phyloP scores from a whole-genome alignment of 169 alveolate genomes.

The Eimeria maxima region DNA sequence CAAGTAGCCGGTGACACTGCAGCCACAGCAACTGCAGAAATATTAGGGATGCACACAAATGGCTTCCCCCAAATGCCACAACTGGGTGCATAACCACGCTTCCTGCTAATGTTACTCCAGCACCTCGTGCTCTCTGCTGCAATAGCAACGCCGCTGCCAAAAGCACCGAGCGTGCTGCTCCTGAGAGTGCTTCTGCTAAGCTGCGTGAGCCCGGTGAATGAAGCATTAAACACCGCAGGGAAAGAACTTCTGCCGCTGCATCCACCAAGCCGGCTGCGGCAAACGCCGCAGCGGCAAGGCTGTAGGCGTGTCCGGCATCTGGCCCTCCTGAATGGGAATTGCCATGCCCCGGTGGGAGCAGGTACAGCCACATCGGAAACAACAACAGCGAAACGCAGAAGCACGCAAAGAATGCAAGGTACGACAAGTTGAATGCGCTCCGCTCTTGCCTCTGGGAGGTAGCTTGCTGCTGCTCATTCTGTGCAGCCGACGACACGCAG shows the following conservation, averaged over 20 bases:
- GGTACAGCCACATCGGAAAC: constrained; percentile 47
- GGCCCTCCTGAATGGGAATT: background rate
- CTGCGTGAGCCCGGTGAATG: constrained; percentile 31
- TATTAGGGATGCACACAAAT: background rate
- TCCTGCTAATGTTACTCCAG: background rate
- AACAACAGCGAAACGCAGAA: constrained; percentile 13
- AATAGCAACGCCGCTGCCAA: constrained; percentile 13
- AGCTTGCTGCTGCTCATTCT: background rate
- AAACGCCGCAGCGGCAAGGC: constrained; percentile 35
- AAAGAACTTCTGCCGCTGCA: constrained; percentile 66
- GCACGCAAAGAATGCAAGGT: constrained; percentile 22
- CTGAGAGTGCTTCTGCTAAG: constrained; percentile 41
- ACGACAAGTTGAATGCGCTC: constrained; percentile 57
- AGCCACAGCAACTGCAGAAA: constrained; percentile 28
- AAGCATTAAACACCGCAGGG: constrained; percentile 27
- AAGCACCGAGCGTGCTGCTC: constrained; percentile 12
- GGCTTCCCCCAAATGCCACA: constrained; percentile 55
- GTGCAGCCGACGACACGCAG: background rate
- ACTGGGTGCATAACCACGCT: constrained; percentile 20
- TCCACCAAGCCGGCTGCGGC: constrained; percentile 62
- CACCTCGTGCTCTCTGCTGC: background rate
- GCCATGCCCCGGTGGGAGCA: background rate
- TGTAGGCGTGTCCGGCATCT: background rate
- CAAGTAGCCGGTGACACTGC: constrained; percentile 29
- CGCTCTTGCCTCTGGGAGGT: background rate